Conservation (phyloP, 78 protist species). For the slime mould (Dictyostelium discoideum) region DNA sequence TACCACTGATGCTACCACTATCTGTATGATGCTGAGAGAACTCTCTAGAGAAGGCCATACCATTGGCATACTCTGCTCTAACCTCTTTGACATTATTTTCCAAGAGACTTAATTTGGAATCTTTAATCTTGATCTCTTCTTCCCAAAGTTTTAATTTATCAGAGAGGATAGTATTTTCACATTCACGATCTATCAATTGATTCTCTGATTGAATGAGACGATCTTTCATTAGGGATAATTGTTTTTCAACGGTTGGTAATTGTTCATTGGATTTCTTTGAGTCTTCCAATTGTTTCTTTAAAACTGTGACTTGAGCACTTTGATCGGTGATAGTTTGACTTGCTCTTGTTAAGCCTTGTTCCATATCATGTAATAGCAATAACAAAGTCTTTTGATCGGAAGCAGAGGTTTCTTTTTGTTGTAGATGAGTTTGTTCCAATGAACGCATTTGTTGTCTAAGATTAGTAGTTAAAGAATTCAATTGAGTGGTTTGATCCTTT, state of each 20-base stretch:
- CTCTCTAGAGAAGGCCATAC: conserved; percentile 67
- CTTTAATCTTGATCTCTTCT: conserved; percentile 73
- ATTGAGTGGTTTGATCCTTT: conserved; percentile 57
- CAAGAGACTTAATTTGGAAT: conserved; percentile 29
- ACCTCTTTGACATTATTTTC: conserved; percentile 75
- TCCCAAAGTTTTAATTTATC: conserved; percentile 72
- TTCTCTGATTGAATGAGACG: conserved; percentile 50
- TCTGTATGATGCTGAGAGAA: conserved; percentile 13
- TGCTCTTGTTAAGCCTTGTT: conserved; percentile 52
- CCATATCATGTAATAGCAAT: conserved; percentile 34
- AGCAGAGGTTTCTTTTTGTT: conserved; percentile 35
- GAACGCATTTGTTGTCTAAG: conserved; percentile 64
- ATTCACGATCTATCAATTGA: conserved; percentile 49
- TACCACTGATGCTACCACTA: neutral
- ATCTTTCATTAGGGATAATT: conserved; percentile 28
- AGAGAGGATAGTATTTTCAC: conserved; percentile 27
- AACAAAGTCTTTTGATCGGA: conserved; percentile 35
- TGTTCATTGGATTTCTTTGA: conserved; percentile 4
- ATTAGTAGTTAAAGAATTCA: neutral
- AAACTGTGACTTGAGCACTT: conserved; percentile 11
- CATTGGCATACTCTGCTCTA: conserved; percentile 66
- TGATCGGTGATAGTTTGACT: conserved; percentile 71
- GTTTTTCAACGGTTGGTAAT: neutral
- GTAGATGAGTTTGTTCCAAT: conserved; percentile 17
- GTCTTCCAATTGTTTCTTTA: conserved; percentile 52